Evolutionary conservation across 106 monocot species (phyloP).

Genomic region (Dioscorea dumetorum): DNA sequence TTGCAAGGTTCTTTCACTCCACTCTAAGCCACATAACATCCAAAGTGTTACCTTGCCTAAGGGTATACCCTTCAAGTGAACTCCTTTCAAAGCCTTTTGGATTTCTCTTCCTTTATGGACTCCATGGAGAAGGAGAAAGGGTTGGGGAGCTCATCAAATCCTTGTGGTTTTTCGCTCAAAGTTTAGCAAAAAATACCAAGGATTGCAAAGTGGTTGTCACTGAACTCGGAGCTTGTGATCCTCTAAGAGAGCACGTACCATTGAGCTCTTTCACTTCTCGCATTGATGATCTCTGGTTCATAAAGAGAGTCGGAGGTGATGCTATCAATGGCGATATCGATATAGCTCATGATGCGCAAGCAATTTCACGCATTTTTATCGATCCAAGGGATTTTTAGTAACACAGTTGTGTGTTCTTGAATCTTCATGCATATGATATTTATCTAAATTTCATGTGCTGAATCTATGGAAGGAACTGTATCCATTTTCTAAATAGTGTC

Average conservation of each 20-base stretch:
- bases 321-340: not conserved
- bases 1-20: slow-evolving; percentile 12
- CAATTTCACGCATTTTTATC: slow-evolving; percentile 4
- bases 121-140: slow-evolving; percentile 26
- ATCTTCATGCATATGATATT: too few relatives aligned
- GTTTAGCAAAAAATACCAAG: slow-evolving; percentile 3
- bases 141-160: slow-evolving; percentile 17
- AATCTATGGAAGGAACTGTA: too few relatives aligned
- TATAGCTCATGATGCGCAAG: not conserved
- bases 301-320: slow-evolving; percentile 3
- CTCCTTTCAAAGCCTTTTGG: slow-evolving; percentile 14
- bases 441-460: too few relatives aligned
- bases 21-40: slow-evolving; percentile 12
- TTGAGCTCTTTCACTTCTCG: slow-evolving; percentile 9
- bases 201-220: slow-evolving; percentile 26
- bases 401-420: too few relatives aligned
- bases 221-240: slow-evolving; percentile 16
- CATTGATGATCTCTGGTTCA: slow-evolving; percentile 27
- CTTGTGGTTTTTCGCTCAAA: slow-evolving; percentile 19
- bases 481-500: too few relatives aligned
- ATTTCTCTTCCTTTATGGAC: slow-evolving; percentile 23
- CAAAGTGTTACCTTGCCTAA: slow-evolving; percentile 21
- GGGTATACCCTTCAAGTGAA: slow-evolving; percentile 5
- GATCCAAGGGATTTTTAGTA: slow-evolving; percentile 32
- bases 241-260: slow-evolving; percentile 12